Evolutionary conservation across 2,329 filamentous ascomycete species (phyloP).

Genomic region (Coniochaeta sp.): DNA sequence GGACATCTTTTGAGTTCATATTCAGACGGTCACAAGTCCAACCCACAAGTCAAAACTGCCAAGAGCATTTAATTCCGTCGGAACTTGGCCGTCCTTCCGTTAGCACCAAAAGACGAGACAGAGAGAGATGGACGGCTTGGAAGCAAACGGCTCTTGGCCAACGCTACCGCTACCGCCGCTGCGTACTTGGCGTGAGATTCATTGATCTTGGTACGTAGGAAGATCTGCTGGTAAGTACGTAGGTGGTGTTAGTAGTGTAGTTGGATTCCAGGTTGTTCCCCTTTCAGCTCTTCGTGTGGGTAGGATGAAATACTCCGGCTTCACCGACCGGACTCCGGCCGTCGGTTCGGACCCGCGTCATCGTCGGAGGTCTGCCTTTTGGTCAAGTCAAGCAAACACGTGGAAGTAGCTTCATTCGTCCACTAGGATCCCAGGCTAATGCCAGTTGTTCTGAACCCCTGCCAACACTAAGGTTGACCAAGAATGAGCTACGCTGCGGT

Average conservation of each 20-base stretch:
- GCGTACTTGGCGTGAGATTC: too few species aligned
- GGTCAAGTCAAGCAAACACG: neutral
- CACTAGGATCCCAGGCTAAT: neutral
- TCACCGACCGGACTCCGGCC: neutral
- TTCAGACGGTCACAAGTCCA: too few species aligned
- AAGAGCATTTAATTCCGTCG: neutral
- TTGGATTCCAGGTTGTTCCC: neutral
- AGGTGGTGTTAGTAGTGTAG: too few species aligned
- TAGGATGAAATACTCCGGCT: neutral
- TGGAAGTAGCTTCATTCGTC: neutral
- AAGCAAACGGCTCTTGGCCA: too few species aligned
- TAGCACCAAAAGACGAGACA: neutral
- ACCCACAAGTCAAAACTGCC: neutral
- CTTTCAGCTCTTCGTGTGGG: neutral
- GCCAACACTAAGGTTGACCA: neutral
- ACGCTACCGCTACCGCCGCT: too few species aligned
- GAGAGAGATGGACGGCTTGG: too few species aligned
- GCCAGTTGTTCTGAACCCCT: neutral
- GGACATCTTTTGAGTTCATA: too few species aligned
- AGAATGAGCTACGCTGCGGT: neutral
- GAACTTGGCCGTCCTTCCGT: neutral
- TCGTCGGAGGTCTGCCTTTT: neutral
- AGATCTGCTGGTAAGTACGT: too few species aligned
- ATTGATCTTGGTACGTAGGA: too few species aligned
- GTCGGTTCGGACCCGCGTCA: neutral